These are phyloP conservation scores for Pseudogymnoascus sp. DNA, from an alignment of 2,329 filamentous ascomycete species.

Conservation along the genomic window DNA sequence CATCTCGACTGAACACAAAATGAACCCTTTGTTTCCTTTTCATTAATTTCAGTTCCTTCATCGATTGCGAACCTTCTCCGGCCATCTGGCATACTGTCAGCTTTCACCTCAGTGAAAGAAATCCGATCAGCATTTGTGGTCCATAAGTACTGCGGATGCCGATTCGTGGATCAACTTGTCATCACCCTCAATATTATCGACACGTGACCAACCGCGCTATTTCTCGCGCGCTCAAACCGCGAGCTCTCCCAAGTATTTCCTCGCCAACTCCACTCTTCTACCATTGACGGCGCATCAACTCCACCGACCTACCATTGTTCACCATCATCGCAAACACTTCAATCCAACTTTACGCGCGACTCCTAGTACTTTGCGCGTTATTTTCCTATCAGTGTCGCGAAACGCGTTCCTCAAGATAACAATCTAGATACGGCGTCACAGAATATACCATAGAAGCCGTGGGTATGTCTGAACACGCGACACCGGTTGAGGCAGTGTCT, in stretches of 20 bases:
- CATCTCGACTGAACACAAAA: conserved; percentile 6
- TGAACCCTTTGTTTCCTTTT: background rate
- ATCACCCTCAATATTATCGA: conserved; percentile 2
- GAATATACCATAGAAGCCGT: conserved; percentile 9
- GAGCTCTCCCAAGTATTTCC: conserved; percentile 9
- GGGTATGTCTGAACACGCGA: conserved; percentile 12
- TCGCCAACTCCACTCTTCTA: conserved; percentile 1
- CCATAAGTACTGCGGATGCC: background rate
- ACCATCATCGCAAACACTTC: background rate
- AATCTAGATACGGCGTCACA: conserved; percentile 3
- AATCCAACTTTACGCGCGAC: background rate
- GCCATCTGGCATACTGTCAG: background rate
- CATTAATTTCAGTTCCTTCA: background rate
- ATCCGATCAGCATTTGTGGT: background rate
- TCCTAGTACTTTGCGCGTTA: conserved; percentile 9
- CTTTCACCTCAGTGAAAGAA: background rate
- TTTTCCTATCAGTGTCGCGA: conserved; percentile 5
- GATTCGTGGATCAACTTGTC: conserved; percentile 8
- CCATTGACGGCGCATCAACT: conserved; percentile 12
- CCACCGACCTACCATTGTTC: conserved; percentile 8
- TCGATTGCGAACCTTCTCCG: background rate
- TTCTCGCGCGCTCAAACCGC: conserved; percentile 12
- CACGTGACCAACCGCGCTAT: conserved; percentile 13
- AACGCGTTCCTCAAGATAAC: conserved; percentile 2
- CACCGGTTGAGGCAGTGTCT: conserved; percentile 1